These are phyloP conservation scores for Harringtonia lauricola DNA, from an alignment of 2,329 filamentous ascomycete species.

Conservation along the genomic window DNA sequence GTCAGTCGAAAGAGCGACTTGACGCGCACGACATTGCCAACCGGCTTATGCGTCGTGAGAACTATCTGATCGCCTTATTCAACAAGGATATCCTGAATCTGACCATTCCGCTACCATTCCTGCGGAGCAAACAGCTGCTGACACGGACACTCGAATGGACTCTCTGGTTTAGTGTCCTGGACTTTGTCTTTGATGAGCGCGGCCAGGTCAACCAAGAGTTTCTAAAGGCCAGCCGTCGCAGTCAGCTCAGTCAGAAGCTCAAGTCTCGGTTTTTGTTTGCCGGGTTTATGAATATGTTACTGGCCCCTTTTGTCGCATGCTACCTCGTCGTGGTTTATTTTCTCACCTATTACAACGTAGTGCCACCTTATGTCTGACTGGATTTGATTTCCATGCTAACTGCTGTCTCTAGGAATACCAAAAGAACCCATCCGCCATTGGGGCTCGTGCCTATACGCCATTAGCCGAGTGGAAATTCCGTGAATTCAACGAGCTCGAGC, in stretches of 20 bases:
- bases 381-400: slow-evolving; percentile 9
- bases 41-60: slow-evolving; percentile 89
- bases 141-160: slow-evolving; percentile 90
- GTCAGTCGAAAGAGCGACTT: slow-evolving; percentile 84
- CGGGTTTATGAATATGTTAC: slow-evolving; percentile 74
- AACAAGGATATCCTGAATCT: slow-evolving; percentile 94
- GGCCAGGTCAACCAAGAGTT: slow-evolving; percentile 83
- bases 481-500: slow-evolving; percentile 92
- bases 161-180: slow-evolving; percentile 77
- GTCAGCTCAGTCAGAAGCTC: slow-evolving; percentile 66
- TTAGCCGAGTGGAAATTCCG: slow-evolving; percentile 97
- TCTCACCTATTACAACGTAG: slow-evolving; percentile 84
- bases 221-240: slow-evolving; percentile 70
- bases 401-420: slow-evolving; percentile 65
- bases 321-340: slow-evolving; percentile 86
- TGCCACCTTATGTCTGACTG: background rate
- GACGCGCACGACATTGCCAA: slow-evolving; percentile 98
- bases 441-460: slow-evolving; percentile 83
- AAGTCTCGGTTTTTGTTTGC: slow-evolving; percentile 70
- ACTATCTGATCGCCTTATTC: slow-evolving; percentile 92
- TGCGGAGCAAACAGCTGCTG: slow-evolving; percentile 70
- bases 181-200: slow-evolving; percentile 84
- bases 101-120: slow-evolving; percentile 73
- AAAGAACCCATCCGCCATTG: slow-evolving; percentile 78
- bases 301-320: slow-evolving; percentile 77